Evolutionary conservation across 208 protist species (phyloP).

Genomic region (Crithidia expoeki): DNA sequence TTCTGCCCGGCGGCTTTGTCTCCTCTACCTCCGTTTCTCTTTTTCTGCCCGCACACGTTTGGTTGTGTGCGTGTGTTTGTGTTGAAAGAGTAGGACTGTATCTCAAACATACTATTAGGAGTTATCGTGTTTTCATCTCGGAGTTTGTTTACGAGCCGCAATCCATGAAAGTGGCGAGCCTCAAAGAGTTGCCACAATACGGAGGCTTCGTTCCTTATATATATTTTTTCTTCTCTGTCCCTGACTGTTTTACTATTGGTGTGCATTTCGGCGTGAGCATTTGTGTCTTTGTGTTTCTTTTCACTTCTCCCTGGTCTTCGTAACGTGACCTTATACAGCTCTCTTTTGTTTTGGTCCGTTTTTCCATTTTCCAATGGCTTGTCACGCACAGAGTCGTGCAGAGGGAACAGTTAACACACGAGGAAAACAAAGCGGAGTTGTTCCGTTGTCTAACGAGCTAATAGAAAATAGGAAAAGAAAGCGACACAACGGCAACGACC

Average conservation of each 20-base stretch:
- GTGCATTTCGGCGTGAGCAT: not conserved
- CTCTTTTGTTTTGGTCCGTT: not conserved
- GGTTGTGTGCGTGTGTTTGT: not conserved
- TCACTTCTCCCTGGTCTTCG: not conserved
- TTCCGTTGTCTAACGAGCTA: constrained; percentile 12
- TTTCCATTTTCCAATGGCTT: not conserved
- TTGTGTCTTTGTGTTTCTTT: not conserved
- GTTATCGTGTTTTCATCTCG: constrained; percentile 6
- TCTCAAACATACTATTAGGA: not conserved
- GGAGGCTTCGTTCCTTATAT: not conserved
- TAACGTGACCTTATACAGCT: not conserved
- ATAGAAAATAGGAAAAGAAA: constrained; percentile 8
- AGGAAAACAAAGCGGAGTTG: not conserved
- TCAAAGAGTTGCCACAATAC: not conserved
- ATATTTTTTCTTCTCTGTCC: constrained; percentile 11
- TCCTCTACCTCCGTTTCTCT: not conserved
- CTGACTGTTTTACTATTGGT: not conserved
- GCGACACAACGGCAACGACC: too few relatives aligned
- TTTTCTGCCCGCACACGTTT: not conserved
- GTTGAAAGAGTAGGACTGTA: not conserved
- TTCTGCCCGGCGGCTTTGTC: not conserved
- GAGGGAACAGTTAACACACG: too few relatives aligned
- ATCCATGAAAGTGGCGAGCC: not conserved
- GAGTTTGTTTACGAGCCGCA: not conserved
- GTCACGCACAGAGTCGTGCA: too few relatives aligned